Conservation (phyloP, 1,139 yeast genomes). For the Protomyces gravidus region DNA sequence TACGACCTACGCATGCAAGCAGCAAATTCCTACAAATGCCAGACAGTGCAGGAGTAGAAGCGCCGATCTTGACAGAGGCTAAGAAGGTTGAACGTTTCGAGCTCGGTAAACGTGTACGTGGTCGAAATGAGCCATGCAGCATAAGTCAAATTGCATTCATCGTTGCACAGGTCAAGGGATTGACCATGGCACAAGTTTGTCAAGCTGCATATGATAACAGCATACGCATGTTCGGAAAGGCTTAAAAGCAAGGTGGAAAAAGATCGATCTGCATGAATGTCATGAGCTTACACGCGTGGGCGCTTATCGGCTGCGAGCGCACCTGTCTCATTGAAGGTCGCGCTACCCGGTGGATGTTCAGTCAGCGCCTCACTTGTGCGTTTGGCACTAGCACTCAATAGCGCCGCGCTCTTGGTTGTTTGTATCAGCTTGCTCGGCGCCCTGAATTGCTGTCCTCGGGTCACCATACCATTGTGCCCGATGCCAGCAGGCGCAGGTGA, state of each 20-base stretch:
- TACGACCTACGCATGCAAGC: slow-evolving; percentile 76
- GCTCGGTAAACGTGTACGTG: slow-evolving; percentile 57
- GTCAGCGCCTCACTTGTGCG: slow-evolving; percentile 18
- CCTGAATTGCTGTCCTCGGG: slow-evolving; percentile 19
- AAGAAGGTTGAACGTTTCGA: slow-evolving; percentile 57
- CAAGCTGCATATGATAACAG: slow-evolving; percentile 64
- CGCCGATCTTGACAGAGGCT: slow-evolving; percentile 39
- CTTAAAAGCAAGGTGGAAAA: background rate
- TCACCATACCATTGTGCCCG: slow-evolving; percentile 1
- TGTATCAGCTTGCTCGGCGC: slow-evolving; percentile 15
- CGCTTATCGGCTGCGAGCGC: background rate
- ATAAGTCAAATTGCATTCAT: slow-evolving; percentile 79
- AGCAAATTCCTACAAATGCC: slow-evolving; percentile 48
- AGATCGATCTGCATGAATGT: too few species aligned
- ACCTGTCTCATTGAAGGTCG: slow-evolving; percentile 12
- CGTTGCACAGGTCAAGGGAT: slow-evolving; percentile 55
- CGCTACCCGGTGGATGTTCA: slow-evolving; percentile 20
- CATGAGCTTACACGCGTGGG: background rate
- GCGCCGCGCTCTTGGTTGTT: background rate
- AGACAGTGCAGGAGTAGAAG: slow-evolving; percentile 52
- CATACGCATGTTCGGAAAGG: slow-evolving; percentile 48
- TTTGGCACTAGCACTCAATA: slow-evolving; percentile 13
- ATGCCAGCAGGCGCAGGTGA: background rate
- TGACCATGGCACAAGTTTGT: slow-evolving; percentile 52
- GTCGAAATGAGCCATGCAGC: slow-evolving; percentile 87